Conservation (phyloP, 495 filamentous ascomycete species). For the Podospora comata region DNA sequence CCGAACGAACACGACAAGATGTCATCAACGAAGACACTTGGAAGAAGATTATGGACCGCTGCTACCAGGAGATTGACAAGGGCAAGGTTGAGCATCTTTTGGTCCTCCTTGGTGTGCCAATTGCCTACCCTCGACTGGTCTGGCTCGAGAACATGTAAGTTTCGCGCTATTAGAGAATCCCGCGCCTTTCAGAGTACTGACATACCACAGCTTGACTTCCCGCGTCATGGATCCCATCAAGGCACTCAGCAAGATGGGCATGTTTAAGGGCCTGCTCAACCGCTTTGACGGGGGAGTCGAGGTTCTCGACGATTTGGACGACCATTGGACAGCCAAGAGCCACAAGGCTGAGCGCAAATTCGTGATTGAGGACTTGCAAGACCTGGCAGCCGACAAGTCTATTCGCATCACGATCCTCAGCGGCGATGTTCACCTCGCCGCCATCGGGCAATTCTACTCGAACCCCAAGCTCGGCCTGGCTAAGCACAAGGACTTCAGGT, state of each 20-base stretch:
- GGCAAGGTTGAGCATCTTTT: constrained; percentile 87
- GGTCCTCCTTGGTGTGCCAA: constrained; percentile 78
- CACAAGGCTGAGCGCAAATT: constrained; percentile 85
- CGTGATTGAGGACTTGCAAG: constrained; percentile 85
- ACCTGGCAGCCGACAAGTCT: constrained; percentile 84
- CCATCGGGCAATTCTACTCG: constrained; percentile 91
- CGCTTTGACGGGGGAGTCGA: constrained; percentile 90
- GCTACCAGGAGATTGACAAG: constrained; percentile 72
- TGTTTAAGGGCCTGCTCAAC: constrained; percentile 79
- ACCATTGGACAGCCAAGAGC: constrained; percentile 95
- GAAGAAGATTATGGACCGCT: constrained; percentile 78
- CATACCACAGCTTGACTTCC: constrained; percentile 59
- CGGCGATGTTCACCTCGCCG: constrained; percentile 91
- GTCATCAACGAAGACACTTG: constrained; percentile 80
- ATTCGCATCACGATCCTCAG: constrained; percentile 89
- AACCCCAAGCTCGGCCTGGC: constrained; percentile 73
- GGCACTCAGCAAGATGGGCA: constrained; percentile 74
- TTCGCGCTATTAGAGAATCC: not conserved
- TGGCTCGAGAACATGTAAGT: constrained; percentile 59
- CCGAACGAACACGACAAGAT: constrained; percentile 77
- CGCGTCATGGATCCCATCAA: constrained; percentile 82
- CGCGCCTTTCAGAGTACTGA: not conserved
- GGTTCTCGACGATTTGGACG: constrained; percentile 86
- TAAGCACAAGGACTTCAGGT: constrained; percentile 88
- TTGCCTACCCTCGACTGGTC: constrained; percentile 90